phyloP scores from a whole-genome alignment of 768 basidiomycete species.

The Podaxis carcinomalis region DNA sequence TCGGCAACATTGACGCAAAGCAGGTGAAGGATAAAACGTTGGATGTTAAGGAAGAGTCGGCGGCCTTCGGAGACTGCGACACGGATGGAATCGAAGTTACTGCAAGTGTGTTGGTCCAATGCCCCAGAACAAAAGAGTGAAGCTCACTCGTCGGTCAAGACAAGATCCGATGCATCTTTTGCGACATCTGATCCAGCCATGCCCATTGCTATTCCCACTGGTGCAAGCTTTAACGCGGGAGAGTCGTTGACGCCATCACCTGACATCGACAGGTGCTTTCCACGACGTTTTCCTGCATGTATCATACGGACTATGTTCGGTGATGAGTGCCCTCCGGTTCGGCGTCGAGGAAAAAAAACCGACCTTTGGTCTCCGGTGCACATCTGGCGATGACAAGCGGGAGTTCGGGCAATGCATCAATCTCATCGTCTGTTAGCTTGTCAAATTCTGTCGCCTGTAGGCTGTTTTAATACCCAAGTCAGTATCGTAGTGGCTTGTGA shows the following conservation, averaged over 20 bases:
- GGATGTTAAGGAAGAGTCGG: conserved; percentile 52
- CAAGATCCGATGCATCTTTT: conserved; percentile 49
- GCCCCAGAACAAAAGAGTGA: not conserved
- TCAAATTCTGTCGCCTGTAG: conserved; percentile 37
- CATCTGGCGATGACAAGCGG: conserved; percentile 59
- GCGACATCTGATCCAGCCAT: conserved; percentile 53
- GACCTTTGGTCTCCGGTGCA: conserved; percentile 47
- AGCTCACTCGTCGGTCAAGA: conserved; percentile 49
- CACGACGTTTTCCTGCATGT: conserved; percentile 52
- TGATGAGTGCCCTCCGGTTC: too few relatives aligned
- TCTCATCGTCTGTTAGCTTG: conserved; percentile 46
- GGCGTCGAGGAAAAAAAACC: not conserved
- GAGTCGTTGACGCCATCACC: conserved; percentile 60
- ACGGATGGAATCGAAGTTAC: conserved; percentile 59
- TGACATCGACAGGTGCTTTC: conserved; percentile 50
- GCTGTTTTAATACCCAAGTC: too few relatives aligned
- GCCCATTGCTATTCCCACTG: conserved; percentile 59
- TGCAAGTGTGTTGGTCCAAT: conserved; percentile 5
- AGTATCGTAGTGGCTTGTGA: too few relatives aligned
- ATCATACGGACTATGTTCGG: conserved; percentile 41
- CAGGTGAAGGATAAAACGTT: conserved; percentile 51
- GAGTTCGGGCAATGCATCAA: conserved; percentile 43
- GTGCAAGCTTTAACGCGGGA: conserved; percentile 50
- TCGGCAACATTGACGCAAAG: conserved; percentile 53
- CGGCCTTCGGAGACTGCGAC: conserved; percentile 54